Evolutionary conservation across 345 rosid genomes (phyloP).

Genomic region (Brassica napus): Da-Ae NC_063444.1:2854001-2854500

Average conservation of each 20-base stretch:
- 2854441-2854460: conserved; percentile 23
- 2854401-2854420: conserved; percentile 18
- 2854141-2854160: not conserved
- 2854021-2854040: not conserved
- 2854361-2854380: conserved; percentile 32
- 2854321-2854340: conserved; percentile 59
- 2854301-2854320: conserved; percentile 63
- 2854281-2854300: conserved; percentile 58
- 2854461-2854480: conserved; percentile 18
- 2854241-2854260: conserved; percentile 94
- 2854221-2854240: conserved; percentile 90
- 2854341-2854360: conserved; percentile 19
- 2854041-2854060: not conserved
- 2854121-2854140: conserved; percentile 2
- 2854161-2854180: not conserved
- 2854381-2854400: conserved; percentile 35
- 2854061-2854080: not conserved
- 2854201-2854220: not conserved
- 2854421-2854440: conserved; percentile 4
- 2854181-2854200: not conserved
- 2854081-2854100: not conserved
- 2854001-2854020: conserved; percentile 1
- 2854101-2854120: not conserved
- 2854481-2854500: not conserved
- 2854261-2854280: conserved; percentile 77